Conservation (phyloP, 176 grass and related monocot genomes). For the Calamus simplicifolius region DNA sequence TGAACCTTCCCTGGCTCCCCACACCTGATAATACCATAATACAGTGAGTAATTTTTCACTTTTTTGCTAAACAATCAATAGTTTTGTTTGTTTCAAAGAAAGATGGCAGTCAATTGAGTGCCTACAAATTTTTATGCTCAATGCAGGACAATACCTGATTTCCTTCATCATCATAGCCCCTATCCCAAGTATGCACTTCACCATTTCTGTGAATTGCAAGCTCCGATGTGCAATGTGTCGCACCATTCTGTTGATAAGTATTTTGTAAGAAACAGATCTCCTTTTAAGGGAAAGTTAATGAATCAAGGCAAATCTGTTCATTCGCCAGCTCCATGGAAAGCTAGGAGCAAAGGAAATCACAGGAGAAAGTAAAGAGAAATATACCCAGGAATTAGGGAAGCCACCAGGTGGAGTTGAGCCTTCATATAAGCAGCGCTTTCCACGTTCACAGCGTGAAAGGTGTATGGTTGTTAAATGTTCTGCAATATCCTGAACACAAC, state of each 20-base stretch:
- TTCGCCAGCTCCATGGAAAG: neutral
- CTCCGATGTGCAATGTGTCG: conserved; percentile 81
- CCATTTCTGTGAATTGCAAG: conserved; percentile 69
- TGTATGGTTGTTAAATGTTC: conserved; percentile 87
- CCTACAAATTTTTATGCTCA: too few species aligned
- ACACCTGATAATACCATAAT: conserved; percentile 42
- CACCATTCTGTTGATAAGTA: conserved; percentile 51
- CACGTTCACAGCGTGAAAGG: conserved; percentile 73
- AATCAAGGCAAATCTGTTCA: neutral
- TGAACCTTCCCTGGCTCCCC: conserved; percentile 73
- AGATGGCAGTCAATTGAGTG: neutral
- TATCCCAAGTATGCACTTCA: conserved; percentile 85
- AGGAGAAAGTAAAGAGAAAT: conserved; percentile 19
- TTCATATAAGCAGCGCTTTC: conserved; percentile 88
- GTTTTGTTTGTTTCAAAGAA: neutral
- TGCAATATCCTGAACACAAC: conserved; percentile 71
- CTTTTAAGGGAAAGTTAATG: neutral
- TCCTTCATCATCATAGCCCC: conserved; percentile 65
- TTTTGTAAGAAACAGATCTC: neutral
- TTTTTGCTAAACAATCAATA: neutral
- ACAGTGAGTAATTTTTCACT: neutral
- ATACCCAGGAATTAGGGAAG: conserved; percentile 89
- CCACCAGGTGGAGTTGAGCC: conserved; percentile 74
- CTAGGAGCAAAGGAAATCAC: neutral
- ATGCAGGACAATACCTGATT: conserved; percentile 38